phyloP scores from a whole-genome alignment of 495 filamentous ascomycete genomes.

The Lasiosphaeris hirsuta region DNA sequence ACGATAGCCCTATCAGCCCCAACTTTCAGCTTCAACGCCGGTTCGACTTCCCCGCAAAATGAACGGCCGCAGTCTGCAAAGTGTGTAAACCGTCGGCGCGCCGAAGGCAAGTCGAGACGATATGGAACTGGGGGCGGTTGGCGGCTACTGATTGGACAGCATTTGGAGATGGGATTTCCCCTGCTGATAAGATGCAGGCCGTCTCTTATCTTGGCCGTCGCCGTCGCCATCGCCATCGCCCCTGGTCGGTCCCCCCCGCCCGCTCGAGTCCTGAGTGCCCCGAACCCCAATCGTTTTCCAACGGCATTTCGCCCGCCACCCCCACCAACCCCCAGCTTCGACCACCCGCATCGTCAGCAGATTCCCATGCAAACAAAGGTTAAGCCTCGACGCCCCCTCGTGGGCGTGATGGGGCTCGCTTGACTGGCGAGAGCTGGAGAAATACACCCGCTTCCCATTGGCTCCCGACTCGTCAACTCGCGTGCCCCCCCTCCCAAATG shows the following conservation, averaged over 20 bases:
- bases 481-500: background rate
- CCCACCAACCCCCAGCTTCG: slow-evolving; percentile 5
- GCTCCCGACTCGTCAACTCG: background rate
- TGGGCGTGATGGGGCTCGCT: too few relatives aligned
- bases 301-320: background rate
- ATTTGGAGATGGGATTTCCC: background rate
- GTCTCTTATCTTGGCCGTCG: background rate
- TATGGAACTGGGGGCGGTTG: too few relatives aligned
- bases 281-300: background rate
- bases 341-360: background rate
- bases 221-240: too few relatives aligned
- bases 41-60: background rate
- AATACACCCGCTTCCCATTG: background rate
- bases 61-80: background rate
- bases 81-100: background rate
- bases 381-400: too few relatives aligned
- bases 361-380: too few relatives aligned
- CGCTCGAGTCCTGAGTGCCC: too few relatives aligned
- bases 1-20: too few relatives aligned
- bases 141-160: background rate
- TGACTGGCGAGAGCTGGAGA: slow-evolving; percentile 6
- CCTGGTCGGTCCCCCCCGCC: too few relatives aligned
- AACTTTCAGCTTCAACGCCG: too few relatives aligned
- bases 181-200: background rate
- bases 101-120: background rate